Base-by-base conservation (phyloP, 2,329 filamentous ascomycete genomes). In the Colletotrichum falcatum region DNA sequence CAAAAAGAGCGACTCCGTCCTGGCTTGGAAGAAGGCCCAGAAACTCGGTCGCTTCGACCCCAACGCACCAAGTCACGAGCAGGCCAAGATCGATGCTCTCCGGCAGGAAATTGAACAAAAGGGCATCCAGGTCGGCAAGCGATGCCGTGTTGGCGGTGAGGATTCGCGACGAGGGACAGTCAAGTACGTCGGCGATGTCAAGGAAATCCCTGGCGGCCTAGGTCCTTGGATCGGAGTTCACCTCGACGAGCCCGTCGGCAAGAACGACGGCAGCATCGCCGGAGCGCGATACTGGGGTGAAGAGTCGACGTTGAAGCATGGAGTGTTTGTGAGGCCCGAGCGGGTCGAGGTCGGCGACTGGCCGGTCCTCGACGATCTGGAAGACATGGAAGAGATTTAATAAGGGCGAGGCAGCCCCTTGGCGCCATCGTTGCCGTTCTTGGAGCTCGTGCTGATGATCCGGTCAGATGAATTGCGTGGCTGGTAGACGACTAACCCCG, bases 11-110 rank as follows among this genome's bases (percentile, higher is more conserved):
- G 94, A 98, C 81, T 95, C 92, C 4, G 96, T 99, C 18, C 88
- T 98, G 30, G 93, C 95, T 7, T 98, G 94, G 94, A 99, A 99
- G 83, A 95, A 93, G 83, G 85, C 90, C n/a, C 91, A 97, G 81
- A 95, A 97, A 79, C 89, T 98, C n/a, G 96, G 96, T 61, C 93
- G 96, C 44, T 99, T 99, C 82, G 94, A 98, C 78, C 96, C 96
- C 16, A 87, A 91, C 75, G 94, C 94, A 9, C 90, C 92, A 23
- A 89, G 86, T 71, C 88, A 92, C 28, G 91, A 94, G 78, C 86
- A 93, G 78, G 88, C 93, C 73, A 93, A 93, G 79, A 84, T 92
- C 67, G 86, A 88, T 20, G 90, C 91, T 48, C 87, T 91, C 51
- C 86, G 90, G 74, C 88, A 88, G 66, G 94, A 97, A 77, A 85